These are phyloP conservation scores for Suillus cothurnatus DNA, from an alignment of 768 basidiomycete species.

Conservation along the genomic window DNA sequence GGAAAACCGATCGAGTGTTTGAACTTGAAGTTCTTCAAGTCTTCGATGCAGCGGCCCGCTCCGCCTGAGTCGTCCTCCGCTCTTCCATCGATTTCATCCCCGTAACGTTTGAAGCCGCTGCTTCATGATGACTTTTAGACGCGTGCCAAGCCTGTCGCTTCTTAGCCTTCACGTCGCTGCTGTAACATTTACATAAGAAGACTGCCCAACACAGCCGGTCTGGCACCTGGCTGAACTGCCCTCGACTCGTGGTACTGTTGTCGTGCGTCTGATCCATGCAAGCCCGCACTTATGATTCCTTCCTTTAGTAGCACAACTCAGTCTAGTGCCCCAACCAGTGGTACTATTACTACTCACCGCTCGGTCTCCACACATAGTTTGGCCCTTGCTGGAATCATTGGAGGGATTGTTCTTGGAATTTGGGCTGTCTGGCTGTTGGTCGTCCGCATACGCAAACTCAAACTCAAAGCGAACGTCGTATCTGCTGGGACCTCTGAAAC, in stretches of 20 bases:
- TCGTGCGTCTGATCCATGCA: neutral
- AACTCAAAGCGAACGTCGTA: neutral
- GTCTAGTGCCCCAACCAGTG: neutral
- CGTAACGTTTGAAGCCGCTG: conserved; percentile 26
- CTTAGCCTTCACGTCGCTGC: neutral
- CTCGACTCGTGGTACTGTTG: neutral
- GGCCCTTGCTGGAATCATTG: neutral
- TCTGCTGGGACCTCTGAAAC: neutral
- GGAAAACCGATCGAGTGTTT: too few relatives aligned
- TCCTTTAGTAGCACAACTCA: neutral
- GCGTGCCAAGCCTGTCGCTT: neutral
- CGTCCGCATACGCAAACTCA: neutral
- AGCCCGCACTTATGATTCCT: neutral
- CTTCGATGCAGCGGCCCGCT: neutral
- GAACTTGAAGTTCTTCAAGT: too few relatives aligned
- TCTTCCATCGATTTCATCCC: conserved; percentile 21
- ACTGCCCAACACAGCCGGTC: neutral
- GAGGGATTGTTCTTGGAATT: neutral
- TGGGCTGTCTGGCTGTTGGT: neutral
- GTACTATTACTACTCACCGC: neutral
- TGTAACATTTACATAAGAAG: neutral
- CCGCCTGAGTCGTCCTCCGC: neutral
- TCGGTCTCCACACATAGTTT: neutral
- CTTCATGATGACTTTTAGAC: neutral
- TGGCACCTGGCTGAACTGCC: neutral